Evolutionary conservation across 2,329 filamentous ascomycete genomes (phyloP).

Genomic region (Aspergillus glaucus): DNA sequence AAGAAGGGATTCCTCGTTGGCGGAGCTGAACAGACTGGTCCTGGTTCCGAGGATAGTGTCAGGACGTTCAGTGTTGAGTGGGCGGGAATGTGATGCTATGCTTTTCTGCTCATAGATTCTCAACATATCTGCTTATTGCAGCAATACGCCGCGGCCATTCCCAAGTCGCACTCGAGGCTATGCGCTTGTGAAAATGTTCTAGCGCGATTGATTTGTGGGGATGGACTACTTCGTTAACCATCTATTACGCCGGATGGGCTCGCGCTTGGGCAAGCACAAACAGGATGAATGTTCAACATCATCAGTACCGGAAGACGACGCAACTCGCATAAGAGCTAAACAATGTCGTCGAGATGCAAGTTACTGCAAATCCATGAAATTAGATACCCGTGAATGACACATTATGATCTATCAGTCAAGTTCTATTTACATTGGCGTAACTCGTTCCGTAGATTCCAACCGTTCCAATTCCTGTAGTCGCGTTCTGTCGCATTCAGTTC

Average conservation of each 20-base stretch:
- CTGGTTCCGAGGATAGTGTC: constrained; percentile 37
- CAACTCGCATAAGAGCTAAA: neutral
- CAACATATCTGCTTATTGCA: no score
- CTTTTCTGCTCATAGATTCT: neutral
- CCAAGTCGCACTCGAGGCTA: no score
- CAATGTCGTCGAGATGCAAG: neutral
- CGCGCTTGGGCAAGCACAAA: neutral
- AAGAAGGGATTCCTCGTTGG: constrained; percentile 94
- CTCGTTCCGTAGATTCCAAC: neutral
- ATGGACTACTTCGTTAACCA: no score
- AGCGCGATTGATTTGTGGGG: no score
- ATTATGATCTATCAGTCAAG: neutral
- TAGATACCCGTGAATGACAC: neutral
- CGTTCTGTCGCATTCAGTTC: neutral
- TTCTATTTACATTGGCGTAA: neutral
- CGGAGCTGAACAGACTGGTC: constrained; percentile 48
- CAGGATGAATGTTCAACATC: neutral
- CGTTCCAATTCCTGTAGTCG: neutral
- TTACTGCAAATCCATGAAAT: neutral
- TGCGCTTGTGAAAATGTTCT: no score
- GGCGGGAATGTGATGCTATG: constrained; percentile 69
- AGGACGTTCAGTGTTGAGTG: constrained; percentile 84
- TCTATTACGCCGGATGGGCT: no score
- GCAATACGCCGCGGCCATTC: no score
- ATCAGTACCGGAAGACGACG: neutral